phyloP scores from a whole-genome alignment of 2,329 filamentous ascomycete species.

The Achaetomium macrosporum region DNA sequence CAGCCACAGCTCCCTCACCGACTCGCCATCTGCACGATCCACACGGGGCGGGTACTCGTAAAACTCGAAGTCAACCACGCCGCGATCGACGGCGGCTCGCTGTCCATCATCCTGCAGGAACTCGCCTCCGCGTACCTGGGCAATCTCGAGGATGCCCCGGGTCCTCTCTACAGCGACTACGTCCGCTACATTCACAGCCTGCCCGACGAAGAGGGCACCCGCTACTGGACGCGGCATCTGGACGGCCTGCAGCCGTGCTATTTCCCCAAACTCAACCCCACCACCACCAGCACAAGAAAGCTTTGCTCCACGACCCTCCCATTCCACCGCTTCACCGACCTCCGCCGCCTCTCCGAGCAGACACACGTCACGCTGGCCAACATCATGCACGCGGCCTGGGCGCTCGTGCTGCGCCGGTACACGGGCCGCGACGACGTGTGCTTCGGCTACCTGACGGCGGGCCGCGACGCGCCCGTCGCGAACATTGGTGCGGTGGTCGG shows the following conservation, averaged over 20 bases:
- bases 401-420: constrained; percentile 22
- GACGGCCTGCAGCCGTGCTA: constrained; percentile 19
- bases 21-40: constrained; percentile 18
- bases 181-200: constrained; percentile 16
- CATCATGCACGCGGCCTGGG: constrained; percentile 25
- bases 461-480: constrained; percentile 21
- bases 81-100: constrained; percentile 23
- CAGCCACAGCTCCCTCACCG: constrained; percentile 19
- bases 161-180: constrained; percentile 23
- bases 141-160: constrained; percentile 10
- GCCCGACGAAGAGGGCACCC: constrained; percentile 12
- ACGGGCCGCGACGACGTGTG: constrained; percentile 21
- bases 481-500: constrained; percentile 17
- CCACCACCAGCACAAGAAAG: not conserved
- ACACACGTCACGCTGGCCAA: constrained; percentile 22
- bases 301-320: constrained; percentile 11
- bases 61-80: constrained; percentile 25
- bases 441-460: constrained; percentile 23
- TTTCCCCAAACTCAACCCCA: constrained; percentile 19
- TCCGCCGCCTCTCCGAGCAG: constrained; percentile 18
- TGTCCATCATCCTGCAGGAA: constrained; percentile 22
- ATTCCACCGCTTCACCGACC: constrained; percentile 19
- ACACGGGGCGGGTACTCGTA: constrained; percentile 15
- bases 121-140: constrained; percentile 20
- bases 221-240: constrained; percentile 21